Percentiles rank a stretch among this genome's conserved stretches.
These are phyloP conservation scores for Septoria petroselini DNA, from an alignment of 2,329 filamentous ascomycete genomes.

Conservation along the genomic window DNA sequence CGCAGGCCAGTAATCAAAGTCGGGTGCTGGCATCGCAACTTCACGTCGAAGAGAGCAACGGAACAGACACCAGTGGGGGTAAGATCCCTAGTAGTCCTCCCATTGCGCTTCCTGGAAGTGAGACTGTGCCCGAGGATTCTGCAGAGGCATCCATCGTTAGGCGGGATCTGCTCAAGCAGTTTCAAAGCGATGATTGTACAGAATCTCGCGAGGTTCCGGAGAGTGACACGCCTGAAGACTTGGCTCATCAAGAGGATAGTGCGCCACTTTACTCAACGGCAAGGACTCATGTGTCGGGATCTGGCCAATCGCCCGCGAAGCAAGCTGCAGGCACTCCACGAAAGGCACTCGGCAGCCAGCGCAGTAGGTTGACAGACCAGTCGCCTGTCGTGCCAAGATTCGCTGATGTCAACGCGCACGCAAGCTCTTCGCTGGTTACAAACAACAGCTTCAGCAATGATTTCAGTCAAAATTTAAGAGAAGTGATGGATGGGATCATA, in stretches of 20 bases:
- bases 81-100: slow-evolving; percentile 39
- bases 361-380: slow-evolving; percentile 29
- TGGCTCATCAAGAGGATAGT: slow-evolving; percentile 10
- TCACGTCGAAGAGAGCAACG: slow-evolving; percentile 12
- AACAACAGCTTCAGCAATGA: slow-evolving; percentile 20
- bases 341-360: slow-evolving; percentile 28
- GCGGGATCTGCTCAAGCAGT: slow-evolving; percentile 17
- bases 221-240: slow-evolving; percentile 29
- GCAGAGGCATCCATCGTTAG: slow-evolving; percentile 22
- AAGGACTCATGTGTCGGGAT: slow-evolving; percentile 39
- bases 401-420: slow-evolving; percentile 5
- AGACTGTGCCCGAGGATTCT: slow-evolving; percentile 26
- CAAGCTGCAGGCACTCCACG: slow-evolving; percentile 20
- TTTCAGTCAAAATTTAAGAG: slow-evolving; percentile 35
- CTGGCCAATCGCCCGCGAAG: slow-evolving; percentile 29
- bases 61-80: slow-evolving; percentile 2
- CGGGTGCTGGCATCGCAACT: slow-evolving; percentile 21
- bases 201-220: slow-evolving; percentile 31
- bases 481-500: slow-evolving; percentile 35
- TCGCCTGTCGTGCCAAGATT: slow-evolving; percentile 27
- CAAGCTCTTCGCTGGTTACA: slow-evolving; percentile 1
- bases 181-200: slow-evolving; percentile 12
- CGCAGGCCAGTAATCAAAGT: slow-evolving; percentile 20
- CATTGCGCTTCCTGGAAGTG: slow-evolving; percentile 21
- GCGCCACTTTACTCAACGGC: slow-evolving; percentile 38